Conservation (phyloP, 257 asterid species). For the Cruciata laevipes region DNA sequence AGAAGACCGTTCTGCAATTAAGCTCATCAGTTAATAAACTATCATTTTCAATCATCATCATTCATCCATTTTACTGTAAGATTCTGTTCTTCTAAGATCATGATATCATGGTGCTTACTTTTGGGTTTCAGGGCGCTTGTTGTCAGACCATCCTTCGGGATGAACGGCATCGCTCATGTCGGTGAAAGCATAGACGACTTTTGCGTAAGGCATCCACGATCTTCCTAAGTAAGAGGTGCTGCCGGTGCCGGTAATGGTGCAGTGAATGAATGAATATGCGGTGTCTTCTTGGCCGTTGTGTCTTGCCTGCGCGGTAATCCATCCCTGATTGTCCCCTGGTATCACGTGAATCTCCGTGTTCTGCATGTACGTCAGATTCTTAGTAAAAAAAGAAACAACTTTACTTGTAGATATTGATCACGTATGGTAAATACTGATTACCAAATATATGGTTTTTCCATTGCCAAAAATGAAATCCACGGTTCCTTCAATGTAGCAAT, state of each 20-base stretch:
- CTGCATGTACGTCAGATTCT: constrained; percentile 13
- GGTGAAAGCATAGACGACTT: constrained; percentile 18
- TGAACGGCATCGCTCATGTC: constrained; percentile 16
- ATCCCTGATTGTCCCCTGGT: constrained; percentile 10
- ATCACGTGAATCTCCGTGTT: constrained; percentile 16
- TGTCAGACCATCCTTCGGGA: constrained; percentile 20
- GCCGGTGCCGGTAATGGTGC: constrained; percentile 16
- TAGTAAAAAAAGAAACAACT: too few species aligned
- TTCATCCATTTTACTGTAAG: too few species aligned
- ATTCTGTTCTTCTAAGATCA: too few species aligned
- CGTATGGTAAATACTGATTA: too few species aligned
- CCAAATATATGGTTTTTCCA: constrained; percentile 57
- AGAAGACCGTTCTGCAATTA: constrained; percentile 43
- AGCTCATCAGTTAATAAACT: not conserved
- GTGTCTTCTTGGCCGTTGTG: not conserved
- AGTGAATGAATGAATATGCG: constrained; percentile 20
- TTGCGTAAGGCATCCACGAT: constrained; percentile 20
- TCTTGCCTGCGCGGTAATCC: constrained; percentile 22
- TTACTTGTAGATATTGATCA: too few species aligned
- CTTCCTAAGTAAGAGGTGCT: constrained; percentile 20
- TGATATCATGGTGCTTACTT: constrained; percentile 16
- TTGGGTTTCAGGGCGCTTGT: not conserved
- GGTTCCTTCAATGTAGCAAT: constrained; percentile 78
- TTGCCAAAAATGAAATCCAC: constrained; percentile 76
- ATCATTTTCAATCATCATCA: too few species aligned